phyloP scores from a whole-genome alignment of 441 rosid species.

The Gossypium gossypioides region DNA sequence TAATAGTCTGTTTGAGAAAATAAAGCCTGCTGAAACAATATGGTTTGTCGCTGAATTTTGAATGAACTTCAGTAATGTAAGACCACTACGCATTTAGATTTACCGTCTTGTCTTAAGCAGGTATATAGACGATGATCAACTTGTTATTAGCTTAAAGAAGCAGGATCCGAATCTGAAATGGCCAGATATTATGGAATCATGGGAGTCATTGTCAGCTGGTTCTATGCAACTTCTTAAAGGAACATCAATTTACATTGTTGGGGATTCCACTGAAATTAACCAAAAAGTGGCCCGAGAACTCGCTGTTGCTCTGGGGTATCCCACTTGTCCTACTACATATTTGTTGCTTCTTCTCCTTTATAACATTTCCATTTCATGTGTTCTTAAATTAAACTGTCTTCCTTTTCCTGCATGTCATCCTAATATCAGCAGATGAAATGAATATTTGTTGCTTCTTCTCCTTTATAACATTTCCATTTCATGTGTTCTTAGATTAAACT shows the following conservation, averaged over 20 bases:
- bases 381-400: background rate
- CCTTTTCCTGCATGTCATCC: background rate
- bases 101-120: conserved; percentile 27
- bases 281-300: conserved; percentile 65
- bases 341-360: background rate
- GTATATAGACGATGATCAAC: conserved; percentile 72
- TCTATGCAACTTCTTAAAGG: conserved; percentile 75
- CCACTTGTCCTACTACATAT: background rate
- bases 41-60: conserved; percentile 33
- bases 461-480: background rate
- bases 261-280: conserved; percentile 68
- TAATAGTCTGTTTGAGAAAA: conserved; percentile 49
- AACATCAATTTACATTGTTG: conserved; percentile 70
- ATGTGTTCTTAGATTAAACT: background rate
- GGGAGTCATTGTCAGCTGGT: conserved; percentile 79
- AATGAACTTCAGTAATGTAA: background rate
- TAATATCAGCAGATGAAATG: background rate
- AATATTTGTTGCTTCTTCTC: background rate
- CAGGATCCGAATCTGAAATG: conserved; percentile 74
- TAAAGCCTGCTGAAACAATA: conserved; percentile 74
- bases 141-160: conserved; percentile 80
- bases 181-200: conserved; percentile 84
- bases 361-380: background rate
- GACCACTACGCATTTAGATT: background rate
- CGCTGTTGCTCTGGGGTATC: conserved; percentile 76